Conservation (phyloP, 306 rosid genomes). For the Ormosia emarginata region DNA sequence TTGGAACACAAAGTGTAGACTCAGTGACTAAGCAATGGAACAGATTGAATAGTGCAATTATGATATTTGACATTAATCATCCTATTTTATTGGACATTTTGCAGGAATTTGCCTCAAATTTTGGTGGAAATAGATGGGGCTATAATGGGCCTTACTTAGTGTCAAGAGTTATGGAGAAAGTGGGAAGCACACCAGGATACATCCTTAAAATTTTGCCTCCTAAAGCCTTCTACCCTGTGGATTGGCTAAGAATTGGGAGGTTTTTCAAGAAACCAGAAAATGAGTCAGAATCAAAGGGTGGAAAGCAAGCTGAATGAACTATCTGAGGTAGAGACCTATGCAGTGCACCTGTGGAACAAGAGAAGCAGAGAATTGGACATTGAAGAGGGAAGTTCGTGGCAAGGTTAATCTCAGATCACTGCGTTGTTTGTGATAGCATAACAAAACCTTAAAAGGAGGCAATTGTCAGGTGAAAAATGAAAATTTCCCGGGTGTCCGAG, state of each 20-base stretch:
- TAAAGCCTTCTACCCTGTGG: conserved; percentile 51
- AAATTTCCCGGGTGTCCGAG: background rate
- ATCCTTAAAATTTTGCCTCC: conserved; percentile 45
- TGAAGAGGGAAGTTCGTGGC: conserved; percentile 60
- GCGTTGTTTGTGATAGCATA: conserved; percentile 33
- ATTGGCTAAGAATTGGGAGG: conserved; percentile 47
- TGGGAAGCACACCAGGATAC: conserved; percentile 31
- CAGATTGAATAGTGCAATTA: conserved; percentile 55
- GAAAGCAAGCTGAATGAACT: conserved; percentile 26
- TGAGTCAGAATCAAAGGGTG: conserved; percentile 36
- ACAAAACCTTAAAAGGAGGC: background rate
- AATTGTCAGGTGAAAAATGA: background rate
- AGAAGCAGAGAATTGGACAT: conserved; percentile 36
- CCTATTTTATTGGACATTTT: conserved; percentile 56
- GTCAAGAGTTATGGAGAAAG: conserved; percentile 36
- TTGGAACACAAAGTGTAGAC: conserved; percentile 58
- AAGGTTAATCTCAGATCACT: conserved; percentile 43
- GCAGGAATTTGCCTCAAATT: conserved; percentile 52
- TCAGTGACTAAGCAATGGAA: conserved; percentile 40
- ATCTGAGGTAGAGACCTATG: conserved; percentile 32
- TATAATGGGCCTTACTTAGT: conserved; percentile 68
- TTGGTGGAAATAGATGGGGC: conserved; percentile 67
- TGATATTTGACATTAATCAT: conserved; percentile 56
- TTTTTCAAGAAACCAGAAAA: conserved; percentile 39
- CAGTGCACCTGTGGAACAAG: conserved; percentile 63